A percentile compares a stretch with the other conserved stretches of the same genome.
phyloP scores from a whole-genome alignment of 1,139 yeast genomes.

The Protomyces inouyei region DNA sequence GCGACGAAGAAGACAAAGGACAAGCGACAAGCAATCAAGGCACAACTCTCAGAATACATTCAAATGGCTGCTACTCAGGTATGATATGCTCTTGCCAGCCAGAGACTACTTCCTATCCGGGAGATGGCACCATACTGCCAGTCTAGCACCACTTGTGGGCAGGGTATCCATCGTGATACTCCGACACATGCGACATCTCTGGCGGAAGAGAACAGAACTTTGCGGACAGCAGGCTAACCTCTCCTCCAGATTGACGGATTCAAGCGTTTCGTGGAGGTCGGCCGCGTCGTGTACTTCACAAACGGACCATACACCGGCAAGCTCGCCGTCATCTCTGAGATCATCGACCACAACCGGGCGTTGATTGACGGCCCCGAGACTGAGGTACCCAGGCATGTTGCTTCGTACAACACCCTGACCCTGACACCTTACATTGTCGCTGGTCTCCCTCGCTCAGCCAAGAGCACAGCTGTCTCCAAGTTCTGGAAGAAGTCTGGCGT shows the following conservation, averaged over 20 bases:
- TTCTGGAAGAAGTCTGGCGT: slow-evolving; percentile 91
- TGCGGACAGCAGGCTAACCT: background rate
- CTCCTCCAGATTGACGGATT: slow-evolving; percentile 16
- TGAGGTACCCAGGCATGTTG: slow-evolving; percentile 85
- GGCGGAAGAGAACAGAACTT: background rate
- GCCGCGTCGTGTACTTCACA: slow-evolving; percentile 94
- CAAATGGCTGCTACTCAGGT: background rate
- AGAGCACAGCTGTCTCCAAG: slow-evolving; percentile 78
- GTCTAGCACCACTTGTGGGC: background rate
- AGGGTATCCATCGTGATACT: background rate
- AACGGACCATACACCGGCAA: slow-evolving; percentile 64
- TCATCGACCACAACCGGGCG: slow-evolving; percentile 97
- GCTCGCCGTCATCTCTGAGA: slow-evolving; percentile 94
- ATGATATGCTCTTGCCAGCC: background rate
- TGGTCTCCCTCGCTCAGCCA: slow-evolving; percentile 89
- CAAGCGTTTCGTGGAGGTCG: slow-evolving; percentile 94
- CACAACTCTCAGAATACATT: background rate
- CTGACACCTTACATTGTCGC: slow-evolving; percentile 87
- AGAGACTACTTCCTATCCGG: background rate
- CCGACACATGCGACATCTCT: background rate
- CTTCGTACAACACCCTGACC: slow-evolving; percentile 78
- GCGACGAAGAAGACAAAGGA: background rate
- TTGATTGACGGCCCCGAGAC: slow-evolving; percentile 93
- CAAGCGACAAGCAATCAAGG: background rate
- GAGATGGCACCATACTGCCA: background rate